Evolutionary conservation across 352 stramenopile genomes (phyloP).

Genomic region (Globisporangium apiculatum): DNA sequence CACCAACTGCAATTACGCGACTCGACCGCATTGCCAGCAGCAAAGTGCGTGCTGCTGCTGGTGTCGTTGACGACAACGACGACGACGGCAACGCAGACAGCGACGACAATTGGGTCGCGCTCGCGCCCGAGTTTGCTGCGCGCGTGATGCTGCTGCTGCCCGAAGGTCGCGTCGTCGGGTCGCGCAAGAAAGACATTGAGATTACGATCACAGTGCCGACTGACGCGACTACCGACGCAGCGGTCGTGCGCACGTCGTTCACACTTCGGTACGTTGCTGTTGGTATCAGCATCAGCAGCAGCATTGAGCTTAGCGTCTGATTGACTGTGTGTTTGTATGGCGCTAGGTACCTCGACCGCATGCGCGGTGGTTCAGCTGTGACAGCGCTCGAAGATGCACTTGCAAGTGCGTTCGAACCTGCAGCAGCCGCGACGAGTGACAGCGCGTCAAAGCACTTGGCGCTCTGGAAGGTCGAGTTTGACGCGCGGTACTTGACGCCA

Average conservation of each 20-base stretch:
- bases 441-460: constrained; percentile 12
- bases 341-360: constrained; percentile 43
- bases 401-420: background rate
- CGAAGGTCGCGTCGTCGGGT: constrained; percentile 38
- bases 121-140: constrained; percentile 60
- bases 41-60: background rate
- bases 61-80: background rate
- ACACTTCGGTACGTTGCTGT: constrained; percentile 23
- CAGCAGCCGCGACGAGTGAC: background rate
- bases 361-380: constrained; percentile 16
- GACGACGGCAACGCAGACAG: constrained; percentile 23
- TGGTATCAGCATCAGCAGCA: too few relatives aligned
- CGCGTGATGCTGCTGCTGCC: constrained; percentile 68
- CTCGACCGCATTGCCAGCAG: background rate
- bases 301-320: background rate
- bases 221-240: background rate
- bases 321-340: background rate
- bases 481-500: constrained; percentile 49
- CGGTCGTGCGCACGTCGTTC: constrained; percentile 50
- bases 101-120: constrained; percentile 59
- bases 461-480: constrained; percentile 75
- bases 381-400: constrained; percentile 4
- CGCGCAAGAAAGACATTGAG: constrained; percentile 54
- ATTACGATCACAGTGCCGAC: constrained; percentile 44
- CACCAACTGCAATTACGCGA: background rate